Evolutionary conservation across 768 basidiomycete genomes (phyloP), one percentile per base, ranked within the genome.

Genomic region (Dentipellis fragilis): DNA sequence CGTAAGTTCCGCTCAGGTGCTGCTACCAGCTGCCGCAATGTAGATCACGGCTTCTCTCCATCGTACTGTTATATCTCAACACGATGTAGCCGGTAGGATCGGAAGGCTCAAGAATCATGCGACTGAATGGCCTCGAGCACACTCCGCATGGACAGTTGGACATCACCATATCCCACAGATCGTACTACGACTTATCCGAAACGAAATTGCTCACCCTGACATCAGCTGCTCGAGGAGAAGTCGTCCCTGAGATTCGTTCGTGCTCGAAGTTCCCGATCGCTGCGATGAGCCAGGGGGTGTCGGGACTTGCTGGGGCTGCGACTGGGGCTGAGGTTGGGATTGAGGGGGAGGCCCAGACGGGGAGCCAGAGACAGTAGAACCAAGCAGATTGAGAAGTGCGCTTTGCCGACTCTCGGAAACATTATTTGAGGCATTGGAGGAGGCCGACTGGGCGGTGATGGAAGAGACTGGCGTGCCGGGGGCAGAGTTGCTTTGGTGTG

Each of bases 141-240:
- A 19, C 16, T 9, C n/a, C n/a, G 16, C 42, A 45, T 45, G 42
- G 42, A 9, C 8, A 45, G n/a, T 45, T 45, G 3, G 29, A 29
- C 29, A 29, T 6, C 42, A 14, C 42, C 14, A 45, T 17, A 45
- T 17, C n/a, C 9, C n/a, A 16, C 42, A 45, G 6, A 17, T 45
- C 42, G 19, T 16, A 45, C 8, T 17, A 10, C 19, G 29, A 3
- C 29, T 29, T 29, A 45, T 10, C 19, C 42, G 42, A 17, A 45
- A 17, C 14, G n/a, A 45, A n/a, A 54, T 57, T 14, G 75, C 85
- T 71, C 66, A 91, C 89, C 86, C 84, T 55, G 82, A 75, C 83
- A 92, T 87, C 57, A 92, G 73, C 65, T 89, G 86, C 61, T 92
- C 89, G 58, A 92, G 70, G 61, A 91, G 67, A 58, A 83, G 74